Percentiles rank a stretch among this genome's conserved stretches.
Evolutionary conservation across 345 rosid species (phyloP).

Genomic region (Brassica rapa): DNA sequence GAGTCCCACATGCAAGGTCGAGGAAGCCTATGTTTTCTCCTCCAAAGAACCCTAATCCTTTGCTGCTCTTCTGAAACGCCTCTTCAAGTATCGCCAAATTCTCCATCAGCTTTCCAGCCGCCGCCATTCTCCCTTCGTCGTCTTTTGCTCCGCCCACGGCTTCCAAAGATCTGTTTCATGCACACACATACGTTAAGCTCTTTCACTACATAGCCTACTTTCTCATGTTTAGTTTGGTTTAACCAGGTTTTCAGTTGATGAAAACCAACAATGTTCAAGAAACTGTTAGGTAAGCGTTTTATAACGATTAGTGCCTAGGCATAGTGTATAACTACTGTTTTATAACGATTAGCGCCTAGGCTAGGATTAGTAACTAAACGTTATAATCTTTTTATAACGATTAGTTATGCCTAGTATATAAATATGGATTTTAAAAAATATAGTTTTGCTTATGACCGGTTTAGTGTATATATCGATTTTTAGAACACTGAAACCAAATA

Average conservation of each 20-base stretch:
- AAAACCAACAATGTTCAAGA: not conserved
- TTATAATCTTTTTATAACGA: too few species aligned
- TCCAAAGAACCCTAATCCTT: constrained; percentile 5
- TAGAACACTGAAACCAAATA: not conserved
- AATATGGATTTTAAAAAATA: too few species aligned
- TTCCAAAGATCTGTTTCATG: not conserved
- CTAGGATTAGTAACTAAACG: too few species aligned
- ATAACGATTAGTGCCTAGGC: too few species aligned
- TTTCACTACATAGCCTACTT: not conserved
- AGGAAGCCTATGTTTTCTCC: constrained; percentile 5
- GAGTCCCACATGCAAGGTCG: not conserved
- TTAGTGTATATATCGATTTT: too few species aligned
- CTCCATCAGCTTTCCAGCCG: constrained; percentile 5
- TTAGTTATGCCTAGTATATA: too few species aligned
- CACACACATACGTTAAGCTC: not conserved
- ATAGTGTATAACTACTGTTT: too few species aligned
- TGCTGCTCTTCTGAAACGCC: constrained; percentile 15
- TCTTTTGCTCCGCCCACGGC: constrained; percentile 11
- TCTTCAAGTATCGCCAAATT: constrained; percentile 11
- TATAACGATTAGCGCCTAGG: too few species aligned
- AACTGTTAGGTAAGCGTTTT: too few species aligned
- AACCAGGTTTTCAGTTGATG: not conserved
- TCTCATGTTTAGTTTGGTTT: not conserved
- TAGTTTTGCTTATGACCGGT: too few species aligned
- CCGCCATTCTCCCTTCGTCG: constrained; percentile 15